Percentiles rank a stretch among this genome's conserved stretches.
These are phyloP conservation scores for Violaceomyces palustris DNA, from an alignment of 1,284 basidiomycete genomes.

Conservation along the genomic window DNA sequence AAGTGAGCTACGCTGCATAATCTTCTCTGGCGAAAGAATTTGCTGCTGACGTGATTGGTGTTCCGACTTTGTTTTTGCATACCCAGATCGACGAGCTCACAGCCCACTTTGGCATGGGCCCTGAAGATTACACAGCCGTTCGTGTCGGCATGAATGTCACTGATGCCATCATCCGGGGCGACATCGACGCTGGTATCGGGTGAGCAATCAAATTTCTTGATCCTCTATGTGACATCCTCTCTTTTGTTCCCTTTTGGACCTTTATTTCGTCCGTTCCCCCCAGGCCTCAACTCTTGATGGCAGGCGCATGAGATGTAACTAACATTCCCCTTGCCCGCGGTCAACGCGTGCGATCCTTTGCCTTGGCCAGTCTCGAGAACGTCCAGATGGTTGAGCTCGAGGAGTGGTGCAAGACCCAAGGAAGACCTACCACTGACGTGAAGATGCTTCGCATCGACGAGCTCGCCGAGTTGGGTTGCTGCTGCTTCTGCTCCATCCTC, in stretches of 20 bases:
- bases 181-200: slow-evolving; percentile 53
- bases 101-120: slow-evolving; percentile 41
- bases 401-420: slow-evolving; percentile 52
- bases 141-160: slow-evolving; percentile 55
- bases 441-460: slow-evolving; percentile 54
- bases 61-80: too few relatives aligned
- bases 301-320: too few relatives aligned
- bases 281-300: too few relatives aligned
- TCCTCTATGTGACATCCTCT: too few relatives aligned
- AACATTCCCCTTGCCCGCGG: too few relatives aligned
- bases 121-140: slow-evolving; percentile 53
- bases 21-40: too few relatives aligned
- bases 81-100: slow-evolving; percentile 19
- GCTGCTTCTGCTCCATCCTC: slow-evolving; percentile 53
- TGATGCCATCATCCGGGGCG: slow-evolving; percentile 53
- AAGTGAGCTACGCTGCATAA: too few relatives aligned
- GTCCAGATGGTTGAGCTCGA: slow-evolving; percentile 53
- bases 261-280: too few relatives aligned
- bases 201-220: not conserved
- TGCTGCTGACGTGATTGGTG: too few relatives aligned
- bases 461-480: slow-evolving; percentile 53
- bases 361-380: slow-evolving; percentile 48
- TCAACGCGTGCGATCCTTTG: not conserved
- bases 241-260: too few relatives aligned
- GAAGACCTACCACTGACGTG: slow-evolving; percentile 51